These are phyloP conservation scores for Brassica nigra DNA, from an alignment of 345 rosid genomes.

Conservation along the genomic window DNA sequence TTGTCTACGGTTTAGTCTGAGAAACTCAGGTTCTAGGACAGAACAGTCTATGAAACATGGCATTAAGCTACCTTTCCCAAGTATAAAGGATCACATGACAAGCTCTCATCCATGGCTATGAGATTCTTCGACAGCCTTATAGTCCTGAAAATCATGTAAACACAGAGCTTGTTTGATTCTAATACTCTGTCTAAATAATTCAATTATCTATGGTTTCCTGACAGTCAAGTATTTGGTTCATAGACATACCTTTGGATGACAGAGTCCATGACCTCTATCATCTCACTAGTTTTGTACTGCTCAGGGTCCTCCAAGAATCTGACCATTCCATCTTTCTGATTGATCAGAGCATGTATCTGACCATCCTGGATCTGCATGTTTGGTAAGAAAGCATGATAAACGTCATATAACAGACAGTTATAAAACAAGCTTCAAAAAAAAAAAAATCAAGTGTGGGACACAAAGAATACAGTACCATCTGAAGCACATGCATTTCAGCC, in stretches of 20 bases:
- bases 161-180: neutral
- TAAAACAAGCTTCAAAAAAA: slow-evolving; percentile 19
- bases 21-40: slow-evolving; percentile 15
- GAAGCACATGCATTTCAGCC: slow-evolving; percentile 99
- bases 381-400: neutral
- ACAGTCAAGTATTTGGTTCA: neutral
- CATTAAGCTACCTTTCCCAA: slow-evolving; percentile 65
- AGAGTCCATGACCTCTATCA: slow-evolving; percentile 81
- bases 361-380: slow-evolving; percentile 82
- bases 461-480: slow-evolving; percentile 61
- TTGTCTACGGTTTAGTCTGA: slow-evolving; percentile 17
- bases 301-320: slow-evolving; percentile 98
- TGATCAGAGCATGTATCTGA: slow-evolving; percentile 91
- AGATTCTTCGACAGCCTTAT: slow-evolving; percentile 84
- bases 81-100: slow-evolving; percentile 80
- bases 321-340: slow-evolving; percentile 99
- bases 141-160: slow-evolving; percentile 52
- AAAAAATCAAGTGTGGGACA: slow-evolving; percentile 10
- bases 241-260: slow-evolving; percentile 78
- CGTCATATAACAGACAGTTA: neutral
- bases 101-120: slow-evolving; percentile 70
- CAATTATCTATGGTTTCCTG: slow-evolving; percentile 1
- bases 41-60: slow-evolving; percentile 8
- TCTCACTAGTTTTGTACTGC: slow-evolving; percentile 84
- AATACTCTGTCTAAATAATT: slow-evolving; percentile 1